Evolutionary conservation across 768 basidiomycete species (phyloP), one percentile per base, ranked within the genome.

Genomic region (Suillus subluteus): DNA sequence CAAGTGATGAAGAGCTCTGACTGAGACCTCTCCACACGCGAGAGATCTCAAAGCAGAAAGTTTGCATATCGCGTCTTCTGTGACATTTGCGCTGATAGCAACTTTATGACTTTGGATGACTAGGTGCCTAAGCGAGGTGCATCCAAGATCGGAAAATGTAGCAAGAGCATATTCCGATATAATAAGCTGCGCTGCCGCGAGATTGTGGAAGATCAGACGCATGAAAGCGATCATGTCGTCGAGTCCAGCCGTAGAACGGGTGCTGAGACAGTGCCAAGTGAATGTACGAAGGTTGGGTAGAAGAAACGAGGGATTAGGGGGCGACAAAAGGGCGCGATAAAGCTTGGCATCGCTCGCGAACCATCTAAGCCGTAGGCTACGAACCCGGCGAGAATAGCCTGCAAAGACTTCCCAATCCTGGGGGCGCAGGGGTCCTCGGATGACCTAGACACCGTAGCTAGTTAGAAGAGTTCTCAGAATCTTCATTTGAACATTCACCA

Each of bases 321-420:
- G 73, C 0, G 52, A 37, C 0, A 68, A 48, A 43, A 75, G 74
- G 0, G 68, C 65, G 48, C 21, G 4, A 54, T 75, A 75, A 13
- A 75, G 74, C 21, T 58, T 66, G 2, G 58, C 55, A 50, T 76
- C 68, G 1, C 74, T 75, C 3, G 72, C 75, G 21, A 61, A 58
- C 74, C 71, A 66, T 77, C 74, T 41, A 74, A 77, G 62, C 74
- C 74, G 26, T 54, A 76, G 62, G n/a, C 73, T 78, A 38, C 75
- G 76, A 6, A 76, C 75, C 23, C 76, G 72, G 35, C 68, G 72
- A 21, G 75, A 52, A 58, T 78, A 76, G 23, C 73, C 66, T 30
- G 74, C 70, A 61, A 76, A 76, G 59, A 75, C 43, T 9, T 74
- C 67, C 75, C 75, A 76, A 55, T 76, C 75, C 16, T 73, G 26